Evolutionary conservation across 768 basidiomycete genomes (phyloP), one percentile per base, ranked within the genome.

Genomic region (Suillus cothurnatus): DNA sequence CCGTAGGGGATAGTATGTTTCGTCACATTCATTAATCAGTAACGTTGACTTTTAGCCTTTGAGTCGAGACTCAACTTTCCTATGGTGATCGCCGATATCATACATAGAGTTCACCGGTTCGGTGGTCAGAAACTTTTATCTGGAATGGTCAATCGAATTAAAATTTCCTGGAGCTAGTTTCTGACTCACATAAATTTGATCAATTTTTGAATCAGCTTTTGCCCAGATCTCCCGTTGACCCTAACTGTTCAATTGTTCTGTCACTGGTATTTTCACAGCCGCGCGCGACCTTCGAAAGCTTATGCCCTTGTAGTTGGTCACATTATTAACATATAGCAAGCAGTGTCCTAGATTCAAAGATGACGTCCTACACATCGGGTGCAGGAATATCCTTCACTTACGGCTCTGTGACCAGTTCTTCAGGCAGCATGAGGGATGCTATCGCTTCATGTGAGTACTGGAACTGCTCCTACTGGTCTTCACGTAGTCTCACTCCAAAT

Each of bases 401-500:
- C 31, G 84, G 81, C 45, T 86, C 86, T 39, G 78, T 78, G 28
- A 80, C 85, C 19, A 86, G 84, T 67, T 76, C 77, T 14, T 76
- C 52, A 31, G 19, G 79, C 34, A 86, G 82, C 67, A 81, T 85
- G 23, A 72, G 81, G 62, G 85, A 88, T 75, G 88, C 81, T 3
- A 84, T 90, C 21, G 81, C 83, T 23, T 88, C 88, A 19, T 89
- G 89, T 87, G 68, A 72, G 84, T 75, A 23, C 23, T 50, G 36
- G 45, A 26, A 14, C 32, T 43, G 14, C 43, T 8, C 38, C 28
- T n/a, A 17, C 43, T 67, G 38, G 59, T 67, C 39, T 63, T 2
- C 4, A 31, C 21, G 65, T 55, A 11, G 32, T 50, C 55, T 62
- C 34, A 67, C 59, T 14, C 64, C 28, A 23, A 62, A 64, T 66